These are phyloP conservation scores for Cryoendolithus antarcticus DNA, from an alignment of 2,329 filamentous ascomycete species.

Conservation along the genomic window DNA sequence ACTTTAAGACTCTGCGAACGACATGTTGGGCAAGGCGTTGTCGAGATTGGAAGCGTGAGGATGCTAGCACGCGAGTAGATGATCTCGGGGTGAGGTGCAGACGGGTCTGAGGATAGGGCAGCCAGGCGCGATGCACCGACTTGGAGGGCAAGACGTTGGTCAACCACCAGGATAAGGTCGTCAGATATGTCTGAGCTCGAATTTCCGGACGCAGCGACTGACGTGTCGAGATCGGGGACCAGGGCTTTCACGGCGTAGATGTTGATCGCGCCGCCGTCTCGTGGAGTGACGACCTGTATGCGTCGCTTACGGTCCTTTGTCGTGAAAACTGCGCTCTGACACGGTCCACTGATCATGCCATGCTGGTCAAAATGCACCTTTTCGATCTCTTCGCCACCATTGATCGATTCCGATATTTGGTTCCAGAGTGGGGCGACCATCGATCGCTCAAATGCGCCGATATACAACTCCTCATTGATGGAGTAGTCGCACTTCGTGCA, in stretches of 20 bases:
- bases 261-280: constrained; percentile 33
- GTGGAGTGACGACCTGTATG: constrained; percentile 47
- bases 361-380: too few relatives aligned
- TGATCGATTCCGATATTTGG: constrained; percentile 1
- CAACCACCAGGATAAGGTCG: not conserved
- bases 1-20: constrained; percentile 47
- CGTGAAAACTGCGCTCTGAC: constrained; percentile 25
- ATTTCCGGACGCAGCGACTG: constrained; percentile 32
- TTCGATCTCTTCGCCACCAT: not conserved
- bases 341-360: too few relatives aligned
- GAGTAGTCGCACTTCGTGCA: constrained; percentile 64
- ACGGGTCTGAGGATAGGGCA: not conserved
- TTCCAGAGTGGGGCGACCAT: not conserved
- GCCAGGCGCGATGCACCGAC: constrained; percentile 8
- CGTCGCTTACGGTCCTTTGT: constrained; percentile 55
- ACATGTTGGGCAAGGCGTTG: constrained; percentile 65
- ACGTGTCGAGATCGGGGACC: constrained; percentile 56
- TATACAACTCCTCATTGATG: constrained; percentile 70
- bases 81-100: constrained; percentile 24
- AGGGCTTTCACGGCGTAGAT: constrained; percentile 54
- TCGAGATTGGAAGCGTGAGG: constrained; percentile 51
- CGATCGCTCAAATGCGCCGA: not conserved
- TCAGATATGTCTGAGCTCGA: constrained; percentile 13
- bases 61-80: constrained; percentile 55
- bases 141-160: constrained; percentile 1